Evolutionary conservation across 371 early-diverging fungal species (phyloP), one percentile per base, ranked within the genome.

Genomic region (Capniomyces stellatus): DNA sequence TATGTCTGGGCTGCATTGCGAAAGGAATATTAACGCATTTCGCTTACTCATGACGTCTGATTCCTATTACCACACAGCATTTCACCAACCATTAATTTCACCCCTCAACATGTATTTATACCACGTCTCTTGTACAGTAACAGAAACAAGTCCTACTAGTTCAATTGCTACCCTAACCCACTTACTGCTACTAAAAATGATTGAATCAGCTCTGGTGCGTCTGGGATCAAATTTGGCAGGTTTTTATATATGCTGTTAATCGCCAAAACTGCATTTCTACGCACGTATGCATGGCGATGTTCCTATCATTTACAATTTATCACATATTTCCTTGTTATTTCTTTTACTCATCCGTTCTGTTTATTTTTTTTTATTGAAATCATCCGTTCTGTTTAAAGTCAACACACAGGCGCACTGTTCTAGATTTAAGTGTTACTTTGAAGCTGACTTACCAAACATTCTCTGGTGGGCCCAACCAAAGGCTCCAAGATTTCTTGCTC

Each of bases 251-350:
- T 87, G 29, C 83, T 71, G 43, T 78, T 79, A 54, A 97, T 82
- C 50, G 96, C 94, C 46, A 89, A 78, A 25, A 98, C 85, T 30
- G 98, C 98, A 66, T 96, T 97, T 69, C 90, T 90, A 62, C 98
- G 79, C 46, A 98, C 99, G 68, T 96, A 96, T 13, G 93, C 76
- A 67, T 93, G 89, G 43, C 93, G 84, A 72, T 98, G 95, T 71
- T 83, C 85, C 51, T 51, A 51, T 12, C 4, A 40, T 23, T 4
- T 8, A 51, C 4, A 51, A n/a, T n/a, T n/a, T n/a, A n/a, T n/a
- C n/a, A 41, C 18, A 41, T 18, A 41, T 41, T n/a, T n/a, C n/a
- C n/a, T n/a, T n/a, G n/a, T n/a, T n/a, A n/a, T n/a, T n/a, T n/a
- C n/a, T n/a, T n/a, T n/a, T n/a, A n/a, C n/a, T n/a, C n/a, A n/a